Evolutionary conservation across 2,329 filamentous ascomycete genomes (phyloP), one percentile per base, ranked within the genome.

Genomic region (Sarocladium strictum): DNA sequence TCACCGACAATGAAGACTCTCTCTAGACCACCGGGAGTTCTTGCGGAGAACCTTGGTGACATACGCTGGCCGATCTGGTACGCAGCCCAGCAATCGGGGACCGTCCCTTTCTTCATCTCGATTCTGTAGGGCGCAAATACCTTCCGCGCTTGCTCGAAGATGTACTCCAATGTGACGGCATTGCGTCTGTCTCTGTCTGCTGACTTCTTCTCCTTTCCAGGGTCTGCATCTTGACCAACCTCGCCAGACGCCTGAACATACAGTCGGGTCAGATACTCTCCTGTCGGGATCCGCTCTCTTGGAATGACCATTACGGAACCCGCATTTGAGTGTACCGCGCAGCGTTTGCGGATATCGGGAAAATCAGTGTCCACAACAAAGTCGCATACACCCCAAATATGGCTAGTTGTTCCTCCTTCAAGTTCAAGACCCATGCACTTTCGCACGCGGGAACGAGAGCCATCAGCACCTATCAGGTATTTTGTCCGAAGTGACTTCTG

Each of bases 91-190:
- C 63, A 65, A 4, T 58, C 59, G 0, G 59, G 37, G 17, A 10
- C 4, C 9, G 56, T 57, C 1, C 56, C 45, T 3, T 57, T 50
- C 0, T 57, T 55, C 47, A 86, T 69, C 1, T 69, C 64, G 1
- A 78, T 62, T 7, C 58, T 65, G 58, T 74, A 77, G 0, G 74
- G 74, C 21, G 65, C 63, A 47, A 77, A 65, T 49, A 76, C 75
- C 51, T 68, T 64, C 54, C 65, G 69, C 3, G 79, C 80, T 41
- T 76, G 72, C 47, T 74, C 67, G 69, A 84, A 83, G 11, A 86
- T 81, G 55, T 81, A 83, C 9, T 84, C 78, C 51, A 58, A 56
- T 0, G 59, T 62, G 29, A 62, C 58, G 37, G 51, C 51, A 26
- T 27, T 37, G 26, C 33, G 11, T 43, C 53, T 55, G 50, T 58